Conservation (phyloP, 768 basidiomycete species). For the Pleurotus citrinopileatus region DNA sequence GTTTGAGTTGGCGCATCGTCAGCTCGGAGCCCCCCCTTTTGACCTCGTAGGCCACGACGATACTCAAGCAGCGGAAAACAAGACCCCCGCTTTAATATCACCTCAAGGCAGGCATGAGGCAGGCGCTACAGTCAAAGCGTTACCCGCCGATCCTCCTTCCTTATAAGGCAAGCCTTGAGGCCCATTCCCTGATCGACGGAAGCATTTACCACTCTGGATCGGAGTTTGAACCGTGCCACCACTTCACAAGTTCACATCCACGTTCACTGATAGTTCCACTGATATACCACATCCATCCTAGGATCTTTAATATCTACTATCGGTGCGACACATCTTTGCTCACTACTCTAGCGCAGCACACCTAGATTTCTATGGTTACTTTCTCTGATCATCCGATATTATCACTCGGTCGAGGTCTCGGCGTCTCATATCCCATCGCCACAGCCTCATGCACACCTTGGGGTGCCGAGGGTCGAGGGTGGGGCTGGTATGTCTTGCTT, state of each 20-base stretch:
- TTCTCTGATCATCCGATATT: background rate
- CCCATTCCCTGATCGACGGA: constrained; percentile 5
- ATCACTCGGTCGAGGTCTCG: background rate
- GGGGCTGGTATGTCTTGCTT: background rate
- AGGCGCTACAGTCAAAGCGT: constrained; percentile 5
- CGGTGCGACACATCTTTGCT: background rate
- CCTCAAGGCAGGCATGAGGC: constrained; percentile 9
- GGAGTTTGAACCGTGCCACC: constrained; percentile 2
- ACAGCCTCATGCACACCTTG: constrained; percentile 6
- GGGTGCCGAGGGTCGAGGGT: background rate
- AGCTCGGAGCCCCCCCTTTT: constrained; percentile 5
- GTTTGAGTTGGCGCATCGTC: background rate
- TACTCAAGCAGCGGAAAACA: constrained; percentile 9
- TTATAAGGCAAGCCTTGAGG: constrained; percentile 3
- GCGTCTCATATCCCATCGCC: background rate
- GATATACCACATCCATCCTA: background rate
- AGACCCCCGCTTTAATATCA: constrained; percentile 12
- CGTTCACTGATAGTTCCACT: constrained; percentile 3
- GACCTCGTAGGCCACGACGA: constrained; percentile 5
- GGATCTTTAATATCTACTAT: constrained; percentile 1
- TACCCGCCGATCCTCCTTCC: background rate
- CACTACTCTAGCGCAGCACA: background rate
- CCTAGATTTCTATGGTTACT: background rate
- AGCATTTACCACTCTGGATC: background rate
- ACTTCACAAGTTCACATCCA: constrained; percentile 10